Base-by-base conservation (phyloP, 2,329 filamentous ascomycete species). In the Hymenoscyphus fructigenus region DNA sequence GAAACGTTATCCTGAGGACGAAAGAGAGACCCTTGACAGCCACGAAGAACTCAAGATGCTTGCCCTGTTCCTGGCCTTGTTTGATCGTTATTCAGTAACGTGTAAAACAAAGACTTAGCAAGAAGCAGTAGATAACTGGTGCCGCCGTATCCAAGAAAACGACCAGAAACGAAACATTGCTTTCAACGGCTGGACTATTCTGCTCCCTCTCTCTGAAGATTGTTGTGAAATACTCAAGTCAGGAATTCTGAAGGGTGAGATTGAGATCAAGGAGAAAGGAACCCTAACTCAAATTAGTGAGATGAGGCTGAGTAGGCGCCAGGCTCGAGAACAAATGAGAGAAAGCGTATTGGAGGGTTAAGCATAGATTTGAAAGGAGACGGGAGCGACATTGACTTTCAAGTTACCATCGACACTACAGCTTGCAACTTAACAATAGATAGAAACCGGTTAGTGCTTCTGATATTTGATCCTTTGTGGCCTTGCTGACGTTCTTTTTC, bases 161-260 rank as follows among this genome's bases (percentile, higher is more conserved):
- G 32, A 57, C 56, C 28, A 57, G 56, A 20, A 20, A 57, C 28
- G 56, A 57, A 57, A 57, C 56, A 32, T 57, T 29, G 29, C 56
- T 4, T 57, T 36, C 29, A 57, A 57, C 56, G 56, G 56, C 32
- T 57, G 29, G 56, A 57, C 56, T 36, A 57, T 57, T 57, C 56
- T 15, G 32, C 29, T 57, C 28, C 28, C 56, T 34, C 56, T 57
- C 56, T 57, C 28, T 12, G 56, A 57, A 32, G 32, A 15, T 32
- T 34, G 32, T 57, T 57, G 29, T 57, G 29, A 9, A 3, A 57
- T n/a, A 32, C 56, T 57, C 32, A 2, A 20, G 56, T 32, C 29
- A 57, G 56, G 56, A 57, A 28, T 57, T 6, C 32, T 3, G 56
- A 57, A 32, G 28, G 29, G 56, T 57, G 56, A 57, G 56, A 57